Evolutionary conservation across 768 basidiomycete species (phyloP).

Genomic region (Hericium rajendrae): DNA sequence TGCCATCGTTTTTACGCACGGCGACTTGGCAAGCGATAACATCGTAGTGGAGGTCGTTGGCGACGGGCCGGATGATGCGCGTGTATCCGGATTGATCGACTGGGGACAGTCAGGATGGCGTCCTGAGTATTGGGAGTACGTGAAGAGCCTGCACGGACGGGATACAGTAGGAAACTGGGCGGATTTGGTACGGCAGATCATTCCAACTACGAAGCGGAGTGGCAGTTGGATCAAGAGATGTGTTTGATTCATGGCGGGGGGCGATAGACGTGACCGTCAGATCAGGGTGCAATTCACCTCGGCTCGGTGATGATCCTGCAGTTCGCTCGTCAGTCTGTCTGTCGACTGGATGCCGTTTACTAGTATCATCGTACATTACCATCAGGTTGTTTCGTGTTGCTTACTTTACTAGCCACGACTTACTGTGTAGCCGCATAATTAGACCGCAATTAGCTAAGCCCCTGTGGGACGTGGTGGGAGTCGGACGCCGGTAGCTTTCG

Average conservation of each 20-base stretch:
- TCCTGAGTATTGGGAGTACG: conserved; percentile 9
- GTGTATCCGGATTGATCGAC: conserved; percentile 5
- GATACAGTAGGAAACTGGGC: neutral
- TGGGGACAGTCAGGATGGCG: conserved; percentile 11
- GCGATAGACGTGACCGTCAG: neutral
- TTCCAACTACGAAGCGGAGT: neutral
- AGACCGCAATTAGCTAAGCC: too few relatives aligned
- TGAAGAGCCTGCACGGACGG: conserved; percentile 2
- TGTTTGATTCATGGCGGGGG: neutral
- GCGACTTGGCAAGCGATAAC: conserved; percentile 5
- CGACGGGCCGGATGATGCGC: conserved; percentile 1
- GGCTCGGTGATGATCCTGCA: too few relatives aligned
- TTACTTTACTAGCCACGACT: too few relatives aligned
- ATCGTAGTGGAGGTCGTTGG: conserved; percentile 5
- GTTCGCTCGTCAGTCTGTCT: too few relatives aligned
- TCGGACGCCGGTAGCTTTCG: too few relatives aligned
- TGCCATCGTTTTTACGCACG: conserved; percentile 10
- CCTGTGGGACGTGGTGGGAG: too few relatives aligned
- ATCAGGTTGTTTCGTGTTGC: too few relatives aligned
- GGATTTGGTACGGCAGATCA: neutral
- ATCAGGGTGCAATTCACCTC: too few relatives aligned
- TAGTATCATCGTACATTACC: too few relatives aligned
- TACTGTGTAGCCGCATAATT: too few relatives aligned
- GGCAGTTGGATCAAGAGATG: neutral
- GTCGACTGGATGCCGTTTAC: too few relatives aligned